Evolutionary conservation across 139 green algal genomes (phyloP).

Genomic region (Desmodesmus armatus): DNA sequence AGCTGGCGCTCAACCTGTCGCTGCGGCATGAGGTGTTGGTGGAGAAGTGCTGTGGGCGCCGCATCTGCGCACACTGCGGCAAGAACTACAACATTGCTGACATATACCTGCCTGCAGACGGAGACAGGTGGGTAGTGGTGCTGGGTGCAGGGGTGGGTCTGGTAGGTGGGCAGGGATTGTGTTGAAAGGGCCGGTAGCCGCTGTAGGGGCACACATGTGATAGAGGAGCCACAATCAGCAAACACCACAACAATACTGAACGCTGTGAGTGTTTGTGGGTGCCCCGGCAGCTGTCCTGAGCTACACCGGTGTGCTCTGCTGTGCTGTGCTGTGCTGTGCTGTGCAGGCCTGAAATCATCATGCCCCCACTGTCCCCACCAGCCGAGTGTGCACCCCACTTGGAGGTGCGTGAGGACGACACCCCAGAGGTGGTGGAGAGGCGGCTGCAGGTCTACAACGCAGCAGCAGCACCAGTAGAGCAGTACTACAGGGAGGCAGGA

Average conservation of each 20-base stretch:
- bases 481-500: constrained; percentile 80
- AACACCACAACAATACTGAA: too few relatives aligned
- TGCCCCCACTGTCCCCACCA: constrained; percentile 91
- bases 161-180: too few relatives aligned
- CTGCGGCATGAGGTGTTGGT: constrained; percentile 94
- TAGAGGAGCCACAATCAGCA: too few relatives aligned
- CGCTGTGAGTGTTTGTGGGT: too few relatives aligned
- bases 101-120: constrained; percentile 83
- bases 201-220: too few relatives aligned
- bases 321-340: too few relatives aligned
- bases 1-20: constrained; percentile 90
- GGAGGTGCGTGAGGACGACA: constrained; percentile 89
- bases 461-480: constrained; percentile 87
- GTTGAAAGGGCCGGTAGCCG: too few relatives aligned
- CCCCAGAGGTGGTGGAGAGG: constrained; percentile 79
- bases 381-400: constrained; percentile 82
- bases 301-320: not conserved
- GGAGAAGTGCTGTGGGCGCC: constrained; percentile 91
- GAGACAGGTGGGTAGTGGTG: too few relatives aligned
- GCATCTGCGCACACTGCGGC: constrained; percentile 92
- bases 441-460: constrained; percentile 87
- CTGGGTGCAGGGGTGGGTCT: too few relatives aligned
- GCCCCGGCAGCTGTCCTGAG: not conserved
- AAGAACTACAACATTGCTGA: constrained; percentile 97
- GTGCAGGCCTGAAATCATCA: constrained; percentile 87